Conservation (phyloP, 2,329 filamentous ascomycete species). For the Zasmidium citrigriseum region DNA sequence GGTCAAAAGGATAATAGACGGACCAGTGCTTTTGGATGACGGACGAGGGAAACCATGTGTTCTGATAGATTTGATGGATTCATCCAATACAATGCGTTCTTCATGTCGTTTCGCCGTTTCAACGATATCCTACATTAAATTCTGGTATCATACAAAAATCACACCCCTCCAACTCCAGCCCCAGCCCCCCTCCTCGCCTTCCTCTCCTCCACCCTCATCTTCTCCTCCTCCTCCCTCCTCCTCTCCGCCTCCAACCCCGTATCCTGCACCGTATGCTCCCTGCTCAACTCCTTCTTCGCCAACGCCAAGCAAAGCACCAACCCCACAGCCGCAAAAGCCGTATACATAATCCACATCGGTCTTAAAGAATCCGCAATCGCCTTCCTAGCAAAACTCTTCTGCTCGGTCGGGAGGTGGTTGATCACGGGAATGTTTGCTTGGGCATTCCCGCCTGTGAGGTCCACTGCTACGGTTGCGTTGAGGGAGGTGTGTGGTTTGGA, state of each 20-base stretch:
- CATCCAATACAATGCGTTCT: no score
- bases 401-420: conserved; percentile 47
- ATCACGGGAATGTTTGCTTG: conserved; percentile 61
- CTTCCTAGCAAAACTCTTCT: conserved; percentile 42
- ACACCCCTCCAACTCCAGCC: no score
- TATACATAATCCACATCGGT: conserved; percentile 52
- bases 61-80: no score
- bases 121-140: no score
- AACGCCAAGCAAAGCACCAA: conserved; percentile 41
- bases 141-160: no score
- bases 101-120: no score
- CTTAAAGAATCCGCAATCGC: conserved; percentile 45
- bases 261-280: conserved; percentile 47
- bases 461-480: conserved; percentile 45
- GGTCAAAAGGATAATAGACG: no score
- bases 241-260: conserved; percentile 46
- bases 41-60: no score
- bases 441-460: conserved; percentile 60
- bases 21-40: no score
- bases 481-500: conserved; percentile 54
- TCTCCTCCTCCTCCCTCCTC: conserved; percentile 26
- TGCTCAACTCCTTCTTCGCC: conserved; percentile 41
- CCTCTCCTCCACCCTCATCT: conserved; percentile 1
- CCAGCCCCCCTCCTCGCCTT: background rate
- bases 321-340: conserved; percentile 39